These are phyloP conservation scores for Rhizopus delemar DNA, from an alignment of 371 early-diverging fungal genomes.

Conservation along the genomic window DNA sequence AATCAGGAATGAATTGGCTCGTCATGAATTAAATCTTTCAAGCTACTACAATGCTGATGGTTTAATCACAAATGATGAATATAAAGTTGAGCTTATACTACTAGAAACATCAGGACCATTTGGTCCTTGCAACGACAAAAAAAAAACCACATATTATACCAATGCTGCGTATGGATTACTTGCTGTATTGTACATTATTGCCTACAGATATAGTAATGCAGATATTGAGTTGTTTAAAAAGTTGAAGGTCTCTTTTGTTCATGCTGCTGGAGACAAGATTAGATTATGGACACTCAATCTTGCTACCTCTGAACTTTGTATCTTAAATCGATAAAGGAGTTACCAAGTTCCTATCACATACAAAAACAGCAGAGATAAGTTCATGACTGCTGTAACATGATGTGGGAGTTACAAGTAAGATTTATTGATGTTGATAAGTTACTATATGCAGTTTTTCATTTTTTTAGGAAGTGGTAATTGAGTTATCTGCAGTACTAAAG, in stretches of 20 bases:
- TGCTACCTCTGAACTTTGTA: too few species aligned
- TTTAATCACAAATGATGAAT: slow-evolving; percentile 8
- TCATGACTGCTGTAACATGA: too few species aligned
- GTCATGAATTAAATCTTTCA: background rate
- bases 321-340: too few species aligned
- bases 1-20: slow-evolving; percentile 6
- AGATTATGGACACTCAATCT: too few species aligned
- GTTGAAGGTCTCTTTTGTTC: slow-evolving; percentile 10
- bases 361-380: too few species aligned
- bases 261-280: slow-evolving; percentile 7
- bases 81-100: background rate
- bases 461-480: too few species aligned
- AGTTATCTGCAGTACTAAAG: too few species aligned
- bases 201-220: slow-evolving; percentile 3
- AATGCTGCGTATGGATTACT: slow-evolving; percentile 9
- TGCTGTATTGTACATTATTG: slow-evolving; percentile 1
- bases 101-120: slow-evolving; percentile 21
- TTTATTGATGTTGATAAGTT: too few species aligned
- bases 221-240: slow-evolving; percentile 6
- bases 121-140: slow-evolving; percentile 9
- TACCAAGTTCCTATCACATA: too few species aligned
- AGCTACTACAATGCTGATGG: slow-evolving; percentile 5
- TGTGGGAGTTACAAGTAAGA: too few species aligned
- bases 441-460: too few species aligned
- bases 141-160: background rate